Evolutionary conservation across 73 alveolate genomes (phyloP).

Genomic region (Symbiodinium natans): DNA sequence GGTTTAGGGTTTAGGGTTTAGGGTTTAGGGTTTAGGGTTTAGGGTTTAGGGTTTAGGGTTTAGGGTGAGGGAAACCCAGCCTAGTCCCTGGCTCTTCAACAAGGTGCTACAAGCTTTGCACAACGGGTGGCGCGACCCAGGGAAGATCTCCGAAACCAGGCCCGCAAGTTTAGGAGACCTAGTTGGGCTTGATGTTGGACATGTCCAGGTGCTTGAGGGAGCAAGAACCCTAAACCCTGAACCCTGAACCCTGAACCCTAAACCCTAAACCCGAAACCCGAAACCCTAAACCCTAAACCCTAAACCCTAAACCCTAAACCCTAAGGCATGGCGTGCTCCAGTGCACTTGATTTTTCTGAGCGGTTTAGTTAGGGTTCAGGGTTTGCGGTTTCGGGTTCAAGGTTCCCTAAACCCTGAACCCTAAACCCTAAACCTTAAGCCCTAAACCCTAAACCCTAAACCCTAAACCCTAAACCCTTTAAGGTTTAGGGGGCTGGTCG

Average conservation of each 20-base stretch:
- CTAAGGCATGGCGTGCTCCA: too few species aligned
- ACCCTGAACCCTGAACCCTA: background rate
- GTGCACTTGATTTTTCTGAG: too few species aligned
- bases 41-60: background rate
- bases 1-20: background rate
- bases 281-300: background rate
- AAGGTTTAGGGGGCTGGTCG: too few species aligned
- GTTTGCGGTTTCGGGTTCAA: background rate
- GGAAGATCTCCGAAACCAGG: slow-evolving; percentile 41
- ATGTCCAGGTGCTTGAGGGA: too few species aligned
- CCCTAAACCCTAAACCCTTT: too few species aligned
- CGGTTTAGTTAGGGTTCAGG: background rate
- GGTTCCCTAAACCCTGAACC: background rate
- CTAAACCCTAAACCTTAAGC: too few species aligned
- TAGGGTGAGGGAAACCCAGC: background rate
- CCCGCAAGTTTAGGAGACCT: background rate
- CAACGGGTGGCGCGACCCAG: slow-evolving; percentile 81
- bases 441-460: too few species aligned
- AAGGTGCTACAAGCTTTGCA: slow-evolving; percentile 82
- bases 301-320: too few species aligned
- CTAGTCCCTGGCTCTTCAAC: background rate
- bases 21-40: background rate
- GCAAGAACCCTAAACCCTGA: too few species aligned
- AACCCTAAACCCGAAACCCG: background rate
- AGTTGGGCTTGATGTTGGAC: too few species aligned